These are phyloP conservation scores for Dothideomycetidae sp. DNA, from an alignment of 2,329 filamentous ascomycete species.

Conservation along the genomic window DNA sequence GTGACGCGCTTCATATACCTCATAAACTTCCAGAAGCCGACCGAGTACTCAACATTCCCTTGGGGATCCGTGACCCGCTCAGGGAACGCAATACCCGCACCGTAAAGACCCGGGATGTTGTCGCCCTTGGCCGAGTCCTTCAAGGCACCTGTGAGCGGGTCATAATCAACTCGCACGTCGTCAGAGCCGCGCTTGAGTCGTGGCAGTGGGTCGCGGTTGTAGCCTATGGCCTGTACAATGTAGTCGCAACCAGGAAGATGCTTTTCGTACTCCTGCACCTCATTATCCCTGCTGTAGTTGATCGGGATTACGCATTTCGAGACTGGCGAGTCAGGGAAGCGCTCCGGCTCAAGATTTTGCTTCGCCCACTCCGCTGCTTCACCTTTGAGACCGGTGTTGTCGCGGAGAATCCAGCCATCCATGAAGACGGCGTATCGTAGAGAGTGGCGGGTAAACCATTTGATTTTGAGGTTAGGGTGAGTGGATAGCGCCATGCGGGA, in stretches of 20 bases:
- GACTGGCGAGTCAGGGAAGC: conserved; percentile 32
- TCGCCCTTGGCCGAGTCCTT: conserved; percentile 13
- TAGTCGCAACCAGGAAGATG: conserved; percentile 38
- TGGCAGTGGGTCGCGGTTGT: conserved; percentile 37
- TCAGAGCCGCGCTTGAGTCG: conserved; percentile 23
- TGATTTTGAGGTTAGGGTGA: conserved; percentile 40
- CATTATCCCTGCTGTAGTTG: conserved; percentile 34
- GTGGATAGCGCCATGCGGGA: conserved; percentile 37
- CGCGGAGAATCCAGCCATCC: conserved; percentile 49
- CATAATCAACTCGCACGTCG: conserved; percentile 27
- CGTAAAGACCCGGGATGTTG: conserved; percentile 40
- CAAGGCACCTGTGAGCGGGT: conserved; percentile 28
- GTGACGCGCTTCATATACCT: conserved; percentile 42
- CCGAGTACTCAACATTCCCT: conserved; percentile 46
- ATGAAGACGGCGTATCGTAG: conserved; percentile 47
- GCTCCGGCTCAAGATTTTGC: conserved; percentile 41
- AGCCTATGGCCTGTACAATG: conserved; percentile 47
- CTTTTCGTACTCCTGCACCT: conserved; percentile 31
- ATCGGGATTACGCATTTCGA: conserved; percentile 27
- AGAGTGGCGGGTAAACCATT: conserved; percentile 47
- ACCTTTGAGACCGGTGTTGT: conserved; percentile 52
- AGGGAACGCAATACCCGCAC: conserved; percentile 49
- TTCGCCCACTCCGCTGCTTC: conserved; percentile 45
- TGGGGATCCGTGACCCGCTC: conserved; percentile 45
- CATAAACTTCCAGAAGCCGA: conserved; percentile 54